Evolutionary conservation across 257 asterid species (phyloP).

Genomic region (Solanum pimpinellifolium): DNA sequence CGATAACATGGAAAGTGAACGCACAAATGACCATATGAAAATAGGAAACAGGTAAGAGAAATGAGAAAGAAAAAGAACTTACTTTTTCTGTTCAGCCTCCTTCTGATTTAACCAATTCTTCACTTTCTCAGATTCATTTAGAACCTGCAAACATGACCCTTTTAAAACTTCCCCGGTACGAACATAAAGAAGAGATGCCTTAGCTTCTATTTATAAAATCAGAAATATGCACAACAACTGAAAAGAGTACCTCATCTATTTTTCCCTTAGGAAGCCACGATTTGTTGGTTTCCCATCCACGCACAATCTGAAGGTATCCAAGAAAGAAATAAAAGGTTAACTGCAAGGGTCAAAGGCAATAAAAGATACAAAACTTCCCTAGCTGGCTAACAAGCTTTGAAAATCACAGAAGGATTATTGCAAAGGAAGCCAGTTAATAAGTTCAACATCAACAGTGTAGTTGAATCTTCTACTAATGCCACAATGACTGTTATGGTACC

Average conservation of each 20-base stretch:
- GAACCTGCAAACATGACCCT: constrained; percentile 30
- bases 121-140: constrained; percentile 54
- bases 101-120: constrained; percentile 80
- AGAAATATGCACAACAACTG: background rate
- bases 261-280: constrained; percentile 83
- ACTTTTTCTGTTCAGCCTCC: constrained; percentile 82
- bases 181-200: background rate
- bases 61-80: constrained; percentile 12
- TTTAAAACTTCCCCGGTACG: background rate
- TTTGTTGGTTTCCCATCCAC: constrained; percentile 72
- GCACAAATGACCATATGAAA: background rate
- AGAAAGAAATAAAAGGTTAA: background rate
- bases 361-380: background rate
- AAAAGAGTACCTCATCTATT: constrained; percentile 63
- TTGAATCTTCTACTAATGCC: background rate
- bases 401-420: background rate
- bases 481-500: background rate
- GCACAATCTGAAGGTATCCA: constrained; percentile 43
- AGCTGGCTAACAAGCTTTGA: background rate
- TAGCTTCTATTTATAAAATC: background rate
- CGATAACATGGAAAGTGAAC: background rate
- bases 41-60: background rate
- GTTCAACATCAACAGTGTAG: background rate
- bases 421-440: background rate
- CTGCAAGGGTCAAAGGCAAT: background rate